Evolutionary conservation across 768 basidiomycete genomes (phyloP), one percentile per base, ranked within the genome.

Genomic region (Obba rivulosa): DNA sequence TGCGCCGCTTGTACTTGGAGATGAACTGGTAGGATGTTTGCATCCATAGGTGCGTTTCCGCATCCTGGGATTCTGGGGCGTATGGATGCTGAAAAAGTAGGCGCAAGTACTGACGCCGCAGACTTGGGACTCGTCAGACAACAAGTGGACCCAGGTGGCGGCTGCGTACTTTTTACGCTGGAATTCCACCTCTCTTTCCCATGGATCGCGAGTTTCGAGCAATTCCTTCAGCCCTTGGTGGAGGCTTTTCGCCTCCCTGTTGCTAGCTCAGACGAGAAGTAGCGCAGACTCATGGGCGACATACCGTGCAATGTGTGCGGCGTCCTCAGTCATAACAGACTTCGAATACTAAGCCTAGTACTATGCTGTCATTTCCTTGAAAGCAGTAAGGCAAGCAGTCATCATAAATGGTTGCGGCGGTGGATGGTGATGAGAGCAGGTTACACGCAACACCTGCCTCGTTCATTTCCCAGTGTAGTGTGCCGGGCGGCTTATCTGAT

Each of bases 1-100:
- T 79, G 41, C 75, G 80, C 53, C 85, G 77, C 64, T 93, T 92
- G 74, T 91, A 94, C 20, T 77, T 73, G 14, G 85, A 71, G 54
- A 95, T 95, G 68, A 92, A 80, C 34, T 79, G 75, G 66, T 95
- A 88, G 34, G 89, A 87, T 0, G 92, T 94, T 62, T 91, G 86
- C 81, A 92, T 89, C 92, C 92, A 95, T 8, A 95, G 76, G 54
- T 87, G 83, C 24, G 78, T 87, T 62, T 92, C 87, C 36, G 79
- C 80, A 68, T 90, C 86, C 61, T 83, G 82, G 41, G 84, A 81
- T 65, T 90, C 87, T 42, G 74, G 77, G 37, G 85, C 75, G 57
- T 77, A 79, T 2, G 87, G 84, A 59, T 87, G 72, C 18, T 80
- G 63, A 53, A 90, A 76, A 17, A 92, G 74, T 34, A 90, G 71